phyloP scores from a whole-genome alignment of 2,329 filamentous ascomycete genomes.

The Berkeleyomyces basicola region DNA sequence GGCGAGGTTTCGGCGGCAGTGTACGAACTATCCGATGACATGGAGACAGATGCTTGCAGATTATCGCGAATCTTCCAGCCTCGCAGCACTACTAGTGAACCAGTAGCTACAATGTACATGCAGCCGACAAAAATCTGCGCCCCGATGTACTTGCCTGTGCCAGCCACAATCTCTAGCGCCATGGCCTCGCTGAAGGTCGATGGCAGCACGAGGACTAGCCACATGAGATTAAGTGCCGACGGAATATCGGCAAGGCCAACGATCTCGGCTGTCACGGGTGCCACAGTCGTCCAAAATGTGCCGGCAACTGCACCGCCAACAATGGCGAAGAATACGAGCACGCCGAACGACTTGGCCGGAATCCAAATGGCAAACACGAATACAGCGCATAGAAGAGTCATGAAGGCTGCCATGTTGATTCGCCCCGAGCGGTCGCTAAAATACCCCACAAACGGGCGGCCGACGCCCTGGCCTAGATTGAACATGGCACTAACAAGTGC shows the following conservation, averaged over 20 bases:
- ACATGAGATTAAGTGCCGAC: constrained; percentile 50
- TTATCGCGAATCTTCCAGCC: constrained; percentile 23
- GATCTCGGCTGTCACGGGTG: constrained; percentile 56
- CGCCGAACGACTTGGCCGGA: constrained; percentile 44
- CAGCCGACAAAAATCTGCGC: constrained; percentile 43
- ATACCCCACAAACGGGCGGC: constrained; percentile 55
- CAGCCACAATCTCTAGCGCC: constrained; percentile 35
- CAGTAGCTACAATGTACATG: constrained; percentile 37
- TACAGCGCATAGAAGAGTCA: constrained; percentile 47
- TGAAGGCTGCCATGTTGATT: constrained; percentile 52
- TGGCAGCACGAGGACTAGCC: constrained; percentile 54
- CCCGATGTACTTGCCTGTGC: constrained; percentile 31
- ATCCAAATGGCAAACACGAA: constrained; percentile 59
- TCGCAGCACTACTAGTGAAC: constrained; percentile 21
- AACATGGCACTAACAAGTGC: constrained; percentile 57
- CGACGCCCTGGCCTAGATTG: constrained; percentile 50
- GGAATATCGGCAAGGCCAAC: constrained; percentile 54
- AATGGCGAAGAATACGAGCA: constrained; percentile 55
- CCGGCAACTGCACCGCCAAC: constrained; percentile 56
- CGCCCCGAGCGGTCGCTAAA: constrained; percentile 54
- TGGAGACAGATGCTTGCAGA: constrained; percentile 3
- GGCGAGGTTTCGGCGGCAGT: not conserved
- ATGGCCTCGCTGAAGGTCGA: constrained; percentile 53
- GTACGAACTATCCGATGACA: not conserved
- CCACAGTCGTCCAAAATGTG: constrained; percentile 53